Evolutionary conservation across 768 basidiomycete genomes (phyloP), one percentile per base, ranked within the genome.

Genomic region (Suillus ampliporus): DNA sequence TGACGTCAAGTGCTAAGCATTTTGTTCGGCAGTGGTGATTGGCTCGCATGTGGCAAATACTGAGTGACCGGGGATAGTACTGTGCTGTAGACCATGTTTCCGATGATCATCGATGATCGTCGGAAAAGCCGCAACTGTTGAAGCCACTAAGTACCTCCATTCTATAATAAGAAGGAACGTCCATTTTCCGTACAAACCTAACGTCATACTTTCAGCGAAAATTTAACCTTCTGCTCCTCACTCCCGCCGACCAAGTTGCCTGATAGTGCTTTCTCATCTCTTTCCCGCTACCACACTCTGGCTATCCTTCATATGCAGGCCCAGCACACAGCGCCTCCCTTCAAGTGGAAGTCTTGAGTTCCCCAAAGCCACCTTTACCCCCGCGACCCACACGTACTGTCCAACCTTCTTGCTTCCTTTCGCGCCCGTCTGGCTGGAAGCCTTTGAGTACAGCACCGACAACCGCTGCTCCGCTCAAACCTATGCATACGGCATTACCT

Each of bases 321-420:
- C 77, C 82, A 0, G 78, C 79, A 4, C 75, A 83, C 58, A 74
- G 79, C 3, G 43, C 69, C 35, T 65, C 69, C 3, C 71, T 77
- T 10, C 77, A 74, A 0, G 68, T 77, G n/a, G 79, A 74, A 4
- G 71, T 69, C 0, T 74, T n/a, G n/a, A n/a, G 73, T 37, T 69
- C 80, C 21, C 77, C 77, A n/a, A 86, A 86, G 60, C 88, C 85
- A 19, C 84, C 83, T 0, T 74, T 80, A 34, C 83, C 77, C 13
- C 80, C 76, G 47, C 80, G 77, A 11, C 28, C 67, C 19, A 48
- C 65, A 21, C 4, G 69, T 23, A 53, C 79, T 0, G 56, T 67
- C 31, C 63, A 73, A 3, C 60, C 75, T 1, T 80, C 86, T 0
- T 81, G 91, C 1, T 80, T 93, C 89, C 92, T 0, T 95, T 95